phyloP scores from a whole-genome alignment of 2,329 filamentous ascomycete species.

The Rhynchosporium graminicola region DNA sequence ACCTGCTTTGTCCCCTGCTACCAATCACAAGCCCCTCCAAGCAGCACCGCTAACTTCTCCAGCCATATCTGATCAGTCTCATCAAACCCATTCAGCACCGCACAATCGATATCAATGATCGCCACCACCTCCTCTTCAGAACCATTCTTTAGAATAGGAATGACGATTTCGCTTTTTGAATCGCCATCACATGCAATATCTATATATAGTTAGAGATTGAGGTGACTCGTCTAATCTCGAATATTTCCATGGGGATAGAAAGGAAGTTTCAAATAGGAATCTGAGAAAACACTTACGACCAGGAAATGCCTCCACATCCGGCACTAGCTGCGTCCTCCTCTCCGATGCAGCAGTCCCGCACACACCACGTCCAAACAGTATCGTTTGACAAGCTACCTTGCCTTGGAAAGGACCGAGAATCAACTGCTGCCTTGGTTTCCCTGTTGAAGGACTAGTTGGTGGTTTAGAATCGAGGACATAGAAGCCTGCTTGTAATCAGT shows the following conservation, averaged over 20 bases:
- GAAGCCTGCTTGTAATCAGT: slow-evolving; percentile 56
- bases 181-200: slow-evolving; percentile 75
- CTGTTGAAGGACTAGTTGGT: slow-evolving; percentile 10
- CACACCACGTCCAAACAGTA: slow-evolving; percentile 71
- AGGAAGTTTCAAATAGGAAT: not conserved
- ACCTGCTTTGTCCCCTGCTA: slow-evolving; percentile 32
- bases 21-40: slow-evolving; percentile 68
- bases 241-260: not conserved
- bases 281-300: slow-evolving; percentile 52
- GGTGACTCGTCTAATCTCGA: not conserved
- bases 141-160: slow-evolving; percentile 56
- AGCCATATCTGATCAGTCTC: slow-evolving; percentile 64
- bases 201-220: not conserved
- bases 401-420: slow-evolving; percentile 81
- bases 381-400: slow-evolving; percentile 78
- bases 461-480: slow-evolving; percentile 61
- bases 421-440: slow-evolving; percentile 48
- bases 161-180: slow-evolving; percentile 78
- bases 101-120: slow-evolving; percentile 81
- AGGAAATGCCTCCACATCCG: slow-evolving; percentile 72
- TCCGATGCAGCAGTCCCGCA: slow-evolving; percentile 69
- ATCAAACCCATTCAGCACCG: slow-evolving; percentile 66
- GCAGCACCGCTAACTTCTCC: slow-evolving; percentile 63
- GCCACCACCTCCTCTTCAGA: slow-evolving; percentile 56
- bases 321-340: slow-evolving; percentile 63